Conservation (phyloP, 164 flowering plant genomes). For the Warburgia ugandensis region DNA sequence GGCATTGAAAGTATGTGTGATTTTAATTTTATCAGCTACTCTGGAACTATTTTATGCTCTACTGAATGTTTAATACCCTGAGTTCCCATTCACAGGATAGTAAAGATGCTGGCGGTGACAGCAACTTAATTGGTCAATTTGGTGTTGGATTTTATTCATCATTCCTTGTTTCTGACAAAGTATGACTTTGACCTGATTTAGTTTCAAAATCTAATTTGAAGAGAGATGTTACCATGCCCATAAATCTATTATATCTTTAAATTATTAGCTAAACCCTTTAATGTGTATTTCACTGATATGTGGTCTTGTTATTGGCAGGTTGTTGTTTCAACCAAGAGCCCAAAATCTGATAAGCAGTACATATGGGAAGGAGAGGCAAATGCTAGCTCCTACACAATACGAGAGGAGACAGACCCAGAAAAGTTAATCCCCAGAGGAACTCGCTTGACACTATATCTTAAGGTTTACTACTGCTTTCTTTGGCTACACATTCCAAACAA, state of each 20-base stretch:
- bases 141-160: constrained; percentile 99
- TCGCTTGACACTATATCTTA: constrained; percentile 69
- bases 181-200: constrained; percentile 15
- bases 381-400: constrained; percentile 73
- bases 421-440: constrained; percentile 90
- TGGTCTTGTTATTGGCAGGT: constrained; percentile 37
- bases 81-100: constrained; percentile 54
- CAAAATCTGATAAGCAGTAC: constrained; percentile 93
- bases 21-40: too few relatives aligned
- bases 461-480: constrained; percentile 35
- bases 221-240: too few relatives aligned
- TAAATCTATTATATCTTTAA: too few relatives aligned
- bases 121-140: constrained; percentile 96
- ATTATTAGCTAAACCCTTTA: neutral
- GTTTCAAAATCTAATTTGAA: neutral
- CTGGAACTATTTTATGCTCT: too few relatives aligned
- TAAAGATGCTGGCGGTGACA: constrained; percentile 85
- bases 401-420: constrained; percentile 89
- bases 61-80: neutral
- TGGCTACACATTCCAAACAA: neutral
- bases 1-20: constrained; percentile 78
- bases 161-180: constrained; percentile 84
- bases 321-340: constrained; percentile 85
- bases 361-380: constrained; percentile 97
- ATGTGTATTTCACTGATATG: neutral